Evolutionary conservation across 2,329 filamentous ascomycete species (phyloP).

Genomic region (Dryadomyces sulphureus): DNA sequence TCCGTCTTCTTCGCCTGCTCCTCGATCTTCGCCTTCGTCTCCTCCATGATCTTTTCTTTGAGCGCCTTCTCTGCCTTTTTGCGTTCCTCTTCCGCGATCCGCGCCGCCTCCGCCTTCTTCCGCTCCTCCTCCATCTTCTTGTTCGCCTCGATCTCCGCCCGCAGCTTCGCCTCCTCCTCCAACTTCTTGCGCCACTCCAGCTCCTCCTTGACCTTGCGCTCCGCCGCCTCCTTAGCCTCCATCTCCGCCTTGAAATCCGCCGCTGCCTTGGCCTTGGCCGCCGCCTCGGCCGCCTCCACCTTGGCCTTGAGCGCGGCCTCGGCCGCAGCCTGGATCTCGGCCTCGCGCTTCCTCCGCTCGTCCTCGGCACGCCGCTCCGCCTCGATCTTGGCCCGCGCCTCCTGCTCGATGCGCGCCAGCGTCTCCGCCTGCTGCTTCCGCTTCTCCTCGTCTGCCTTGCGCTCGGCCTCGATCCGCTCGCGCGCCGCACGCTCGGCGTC

Average conservation of each 20-base stretch:
- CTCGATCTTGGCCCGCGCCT: slow-evolving; percentile 22
- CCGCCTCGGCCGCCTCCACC: slow-evolving; percentile 30
- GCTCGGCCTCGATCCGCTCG: slow-evolving; percentile 15
- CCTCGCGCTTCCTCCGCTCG: slow-evolving; percentile 24
- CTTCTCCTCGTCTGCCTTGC: slow-evolving; percentile 21
- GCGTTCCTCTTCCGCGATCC: not conserved
- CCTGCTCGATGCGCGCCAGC: slow-evolving; percentile 18
- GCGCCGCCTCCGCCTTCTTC: slow-evolving; percentile 25
- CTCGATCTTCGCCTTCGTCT: slow-evolving; percentile 29
- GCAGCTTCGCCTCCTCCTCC: slow-evolving; percentile 27
- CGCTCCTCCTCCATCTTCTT: slow-evolving; percentile 24
- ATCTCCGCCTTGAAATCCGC: slow-evolving; percentile 22
- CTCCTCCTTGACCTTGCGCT: slow-evolving; percentile 18
- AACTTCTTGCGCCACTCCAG: slow-evolving; percentile 29
- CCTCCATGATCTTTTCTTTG: slow-evolving; percentile 34
- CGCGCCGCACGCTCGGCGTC: slow-evolving; percentile 19
- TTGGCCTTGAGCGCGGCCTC: slow-evolving; percentile 17
- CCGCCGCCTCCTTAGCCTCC: slow-evolving; percentile 17
- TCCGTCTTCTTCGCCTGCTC: slow-evolving; percentile 35
- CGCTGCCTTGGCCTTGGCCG: slow-evolving; percentile 23
- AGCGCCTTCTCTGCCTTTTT: slow-evolving; percentile 25
- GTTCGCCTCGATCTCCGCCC: slow-evolving; percentile 26
- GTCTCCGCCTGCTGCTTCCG: slow-evolving; percentile 18
- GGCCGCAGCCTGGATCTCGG: slow-evolving; percentile 31
- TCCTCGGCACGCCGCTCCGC: slow-evolving; percentile 25